Evolutionary conservation across 2,329 filamentous ascomycete species (phyloP), one percentile per base, ranked within the genome.

Genomic region (Incumbomyces delicatus): DNA sequence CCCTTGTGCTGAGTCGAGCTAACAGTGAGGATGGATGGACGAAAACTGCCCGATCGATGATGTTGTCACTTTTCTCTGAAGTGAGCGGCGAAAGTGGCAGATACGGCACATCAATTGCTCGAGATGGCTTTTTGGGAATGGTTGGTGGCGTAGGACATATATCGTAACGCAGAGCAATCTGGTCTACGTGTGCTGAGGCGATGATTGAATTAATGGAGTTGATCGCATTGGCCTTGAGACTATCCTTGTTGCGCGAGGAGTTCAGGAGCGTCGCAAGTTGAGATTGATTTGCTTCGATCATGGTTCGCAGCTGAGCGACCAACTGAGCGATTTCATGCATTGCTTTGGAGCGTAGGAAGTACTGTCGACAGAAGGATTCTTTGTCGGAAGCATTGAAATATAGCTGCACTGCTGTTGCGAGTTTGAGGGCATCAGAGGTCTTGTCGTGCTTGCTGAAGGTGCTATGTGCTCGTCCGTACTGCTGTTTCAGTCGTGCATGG

Each of bases 21-120:
- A 98, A 76, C 2, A 87, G 74, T 1, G 88, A 95, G 0, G 83
- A 78, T 0, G 92, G 88, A 62, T 96, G 92, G 37, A 96, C 78
- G 61, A 85, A 96, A 1, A 95, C 87, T 29, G 82, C 80, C 46
- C 76, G 75, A 44, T 85, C 80, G 1, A 64, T 61, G 16, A 71
- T 60, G 36, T 78, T 61, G 62, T 50, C 87, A 1, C 49, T 41
- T n/a, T 46, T 14, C 13, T 16, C 7, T 20, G 47, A 48, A 32
- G 49, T 48, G 12, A 56, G 31, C 71, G 87, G 81, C 55, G 89
- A 79, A 3, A 98, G 79, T 0, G 92, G 88, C 6, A 94, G 65
- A 61, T 96, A 98, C 0, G 90, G 85, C 2, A 96, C 85, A 56
- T 96, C 88, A 53, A 92, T 94, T 1, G 89, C 85, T n/a, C 88